A percentile compares a stretch with the other conserved stretches of the same genome.
Evolutionary conservation across 768 basidiomycete genomes (phyloP).

Genomic region (Mrakia blollopis): DNA sequence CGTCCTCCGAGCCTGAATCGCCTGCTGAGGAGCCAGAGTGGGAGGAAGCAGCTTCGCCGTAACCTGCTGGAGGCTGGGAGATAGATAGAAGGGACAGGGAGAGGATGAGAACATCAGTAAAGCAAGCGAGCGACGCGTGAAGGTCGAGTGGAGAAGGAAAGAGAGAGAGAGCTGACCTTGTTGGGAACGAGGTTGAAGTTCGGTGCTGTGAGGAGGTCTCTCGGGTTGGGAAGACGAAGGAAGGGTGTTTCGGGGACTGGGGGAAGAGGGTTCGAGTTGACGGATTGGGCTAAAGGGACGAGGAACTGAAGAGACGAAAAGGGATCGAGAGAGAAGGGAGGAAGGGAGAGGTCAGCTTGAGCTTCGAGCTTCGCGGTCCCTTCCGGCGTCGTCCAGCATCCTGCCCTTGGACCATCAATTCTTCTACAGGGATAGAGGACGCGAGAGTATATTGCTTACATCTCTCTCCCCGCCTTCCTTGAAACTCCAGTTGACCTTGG

Average conservation of each 20-base stretch:
- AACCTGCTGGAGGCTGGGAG: constrained; percentile 20
- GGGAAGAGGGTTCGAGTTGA: constrained; percentile 48
- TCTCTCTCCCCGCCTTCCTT: constrained; percentile 47
- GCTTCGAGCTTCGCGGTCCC: not conserved
- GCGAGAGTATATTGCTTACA: constrained; percentile 37
- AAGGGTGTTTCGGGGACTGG: constrained; percentile 46
- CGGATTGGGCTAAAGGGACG: constrained; percentile 44
- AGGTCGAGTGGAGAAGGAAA: not conserved
- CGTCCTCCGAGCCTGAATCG: constrained; percentile 12
- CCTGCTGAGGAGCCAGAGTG: constrained; percentile 21
- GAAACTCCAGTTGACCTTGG: constrained; percentile 45
- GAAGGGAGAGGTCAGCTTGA: not conserved
- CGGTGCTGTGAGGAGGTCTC: constrained; percentile 46
- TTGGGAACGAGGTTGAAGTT: constrained; percentile 47
- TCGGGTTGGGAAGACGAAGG: constrained; percentile 45
- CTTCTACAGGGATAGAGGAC: not conserved
- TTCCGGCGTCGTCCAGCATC: not conserved
- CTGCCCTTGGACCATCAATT: not conserved
- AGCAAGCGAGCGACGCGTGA: not conserved
- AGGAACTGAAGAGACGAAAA: constrained; percentile 43
- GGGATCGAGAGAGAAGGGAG: not conserved
- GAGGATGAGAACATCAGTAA: not conserved
- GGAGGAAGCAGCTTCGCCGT: constrained; percentile 14
- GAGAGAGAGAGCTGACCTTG: constrained; percentile 17
- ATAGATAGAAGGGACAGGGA: not conserved